Base-by-base conservation (phyloP, 306 rosid species). In the Acmispon strigosus region DNA sequence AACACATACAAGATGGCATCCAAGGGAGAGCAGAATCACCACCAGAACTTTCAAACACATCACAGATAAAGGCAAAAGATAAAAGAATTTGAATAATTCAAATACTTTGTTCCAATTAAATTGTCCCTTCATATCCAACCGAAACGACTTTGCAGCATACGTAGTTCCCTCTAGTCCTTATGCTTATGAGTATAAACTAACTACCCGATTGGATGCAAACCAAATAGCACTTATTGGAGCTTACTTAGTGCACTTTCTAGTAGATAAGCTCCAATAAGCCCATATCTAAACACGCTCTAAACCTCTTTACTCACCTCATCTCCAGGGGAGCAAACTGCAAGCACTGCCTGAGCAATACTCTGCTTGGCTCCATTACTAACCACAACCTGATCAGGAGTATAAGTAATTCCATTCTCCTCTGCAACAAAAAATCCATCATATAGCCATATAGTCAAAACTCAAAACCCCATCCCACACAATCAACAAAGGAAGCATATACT, bases 361-460 rank as follows among this genome's bases (percentile, higher is more conserved):
- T 94, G 99, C 80, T 94, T 94, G 59, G 99, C 99, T 75, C 99
- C 99, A 74, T 94, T 94, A 73, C 96, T 89, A 72, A 94, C 88
- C 50, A 94, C 76, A 51, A 94, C 74, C 81, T 89, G 91, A 82
- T 94, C 92, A 24, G 95, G 83, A n/a, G 91, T 82, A 57, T 89
- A 94, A 11, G 78, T 79, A 50, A 94, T 72, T 49, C 91, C 95
- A 62, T 94, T 94, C 85, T 94, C 99, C 90, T 84, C 99, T 94
- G 79, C 81, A 73, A 62, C 32, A 74, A 44, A 53, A 48, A 17
- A 2, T 2, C 32, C 4, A 7, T 1, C 27, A 51, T 10, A 48
- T 13, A 51, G 14, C n/a, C n/a, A n/a, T n/a, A n/a, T n/a, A n/a
- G n/a, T n/a, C n/a, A n/a, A n/a, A n/a, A n/a, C n/a, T 65, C 50